A percentile compares a stretch with the other conserved stretches of the same genome.
These are phyloP conservation scores for Pseudopediastrum boryanum DNA, from an alignment of 139 green algal genomes.

Conservation along the genomic window DNA sequence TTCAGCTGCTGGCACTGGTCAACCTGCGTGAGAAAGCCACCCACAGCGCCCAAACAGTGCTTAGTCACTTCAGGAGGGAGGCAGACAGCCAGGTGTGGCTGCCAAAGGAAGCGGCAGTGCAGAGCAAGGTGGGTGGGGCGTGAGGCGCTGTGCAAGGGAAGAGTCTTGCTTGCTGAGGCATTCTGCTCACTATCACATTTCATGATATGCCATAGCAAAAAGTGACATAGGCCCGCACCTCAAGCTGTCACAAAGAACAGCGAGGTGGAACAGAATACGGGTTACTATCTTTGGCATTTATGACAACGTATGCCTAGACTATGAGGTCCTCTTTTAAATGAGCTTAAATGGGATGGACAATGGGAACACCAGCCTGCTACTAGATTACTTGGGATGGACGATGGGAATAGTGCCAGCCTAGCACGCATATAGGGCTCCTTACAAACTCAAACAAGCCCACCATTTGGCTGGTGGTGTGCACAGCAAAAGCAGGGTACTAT, in stretches of 20 bases:
- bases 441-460: too few species aligned
- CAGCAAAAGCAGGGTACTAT: too few species aligned
- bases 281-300: too few species aligned
- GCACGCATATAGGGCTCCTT: too few species aligned
- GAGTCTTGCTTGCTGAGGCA: neutral
- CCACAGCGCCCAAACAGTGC: slow-evolving; percentile 61
- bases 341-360: too few species aligned
- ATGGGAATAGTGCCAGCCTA: too few species aligned
- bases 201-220: neutral
- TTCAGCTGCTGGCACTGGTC: slow-evolving; percentile 56
- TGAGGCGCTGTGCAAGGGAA: neutral
- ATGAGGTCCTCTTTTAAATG: too few species aligned
- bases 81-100: slow-evolving; percentile 68
- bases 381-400: too few species aligned
- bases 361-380: too few species aligned
- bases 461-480: too few species aligned
- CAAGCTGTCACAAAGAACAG: neutral
- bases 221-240: neutral
- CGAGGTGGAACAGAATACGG: too few species aligned
- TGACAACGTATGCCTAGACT: too few species aligned
- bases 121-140: slow-evolving; percentile 41
- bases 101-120: slow-evolving; percentile 54
- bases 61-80: slow-evolving; percentile 71
- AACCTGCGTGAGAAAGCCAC: slow-evolving; percentile 75
- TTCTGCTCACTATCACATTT: neutral